These are phyloP conservation scores for Hemisphaericaspora lyxosophila DNA, from an alignment of 1,139 yeast species.

Conservation along the genomic window DNA sequence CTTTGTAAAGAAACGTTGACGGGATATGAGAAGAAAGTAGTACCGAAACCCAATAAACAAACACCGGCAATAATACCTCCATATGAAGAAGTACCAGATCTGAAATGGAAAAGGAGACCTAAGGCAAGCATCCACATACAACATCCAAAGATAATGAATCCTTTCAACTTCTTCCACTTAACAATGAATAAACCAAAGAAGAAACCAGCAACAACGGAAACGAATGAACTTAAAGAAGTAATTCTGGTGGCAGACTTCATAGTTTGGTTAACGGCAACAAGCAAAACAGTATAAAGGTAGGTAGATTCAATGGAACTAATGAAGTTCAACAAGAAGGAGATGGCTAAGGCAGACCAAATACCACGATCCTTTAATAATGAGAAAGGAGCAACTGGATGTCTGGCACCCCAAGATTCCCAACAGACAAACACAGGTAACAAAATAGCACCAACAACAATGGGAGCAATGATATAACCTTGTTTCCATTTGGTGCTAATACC, in stretches of 20 bases:
- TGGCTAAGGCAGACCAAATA: constrained; percentile 31
- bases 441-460: constrained; percentile 38
- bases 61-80: constrained; percentile 37
- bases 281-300: constrained; percentile 35
- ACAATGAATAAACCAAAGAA: constrained; percentile 35
- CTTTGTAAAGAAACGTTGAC: constrained; percentile 33
- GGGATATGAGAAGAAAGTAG: constrained; percentile 38
- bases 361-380: constrained; percentile 37
- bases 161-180: constrained; percentile 29
- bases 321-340: constrained; percentile 32
- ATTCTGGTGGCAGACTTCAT: constrained; percentile 38
- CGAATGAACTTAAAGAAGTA: constrained; percentile 32
- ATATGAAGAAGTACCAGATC: constrained; percentile 29
- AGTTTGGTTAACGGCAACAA: constrained; percentile 34
- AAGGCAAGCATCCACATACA: constrained; percentile 36
- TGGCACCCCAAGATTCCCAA: constrained; percentile 34
- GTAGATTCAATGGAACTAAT: constrained; percentile 30
- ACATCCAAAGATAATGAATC: constrained; percentile 34
- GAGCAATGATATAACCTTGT: constrained; percentile 33
- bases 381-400: constrained; percentile 34
- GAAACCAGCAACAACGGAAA: constrained; percentile 31
- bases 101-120: constrained; percentile 34
- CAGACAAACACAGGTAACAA: constrained; percentile 31
- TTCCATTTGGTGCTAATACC: constrained; percentile 31
- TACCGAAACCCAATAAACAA: constrained; percentile 36